Evolutionary conservation across 2,329 filamentous ascomycete genomes (phyloP), one percentile per base, ranked within the genome.

Genomic region (Lojkania enalia): DNA sequence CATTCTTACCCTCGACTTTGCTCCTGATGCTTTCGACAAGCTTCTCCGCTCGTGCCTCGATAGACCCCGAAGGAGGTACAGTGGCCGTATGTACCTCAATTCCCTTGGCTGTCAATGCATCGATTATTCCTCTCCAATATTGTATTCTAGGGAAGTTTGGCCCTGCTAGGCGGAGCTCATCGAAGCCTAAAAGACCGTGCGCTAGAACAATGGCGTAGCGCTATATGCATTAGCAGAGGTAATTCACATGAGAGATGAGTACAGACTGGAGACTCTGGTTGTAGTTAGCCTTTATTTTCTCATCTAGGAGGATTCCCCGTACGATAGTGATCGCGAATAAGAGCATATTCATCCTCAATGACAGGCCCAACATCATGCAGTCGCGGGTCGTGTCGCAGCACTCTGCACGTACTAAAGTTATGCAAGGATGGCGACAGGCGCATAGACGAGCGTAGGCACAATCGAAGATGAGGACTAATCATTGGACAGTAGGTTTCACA

Each of bases 121-220:
- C 79, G 20, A 73, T 78, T 25, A 85, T 84, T 1, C 82, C 82
- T 33, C 81, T 76, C 82, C 82, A 85, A 60, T 85, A 85, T 42
- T 82, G 77, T 16, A 85, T 72, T 0, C 80, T 79, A 0, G 82
- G 82, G 4, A 84, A 63, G 27, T 71, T 69, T 11, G 66, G 64
- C 1, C 81, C 81, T 2, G 74, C 79, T 4, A 82, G 69, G 13
- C 74, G 78, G 7, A 85, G 63, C 59, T 85, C 81, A 53, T 84
- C 80, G 61, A 85, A 85, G n/a, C 82, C 82, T 15, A 85, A 69
- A 9, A 85, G 72, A n/a, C 82, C 82, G 66, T 85, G 82, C 3
- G 82, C 82, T 7, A 85, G 77, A 37, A 85, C 76, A 40, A 85
- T 77, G 2, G 81, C 79, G 55, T 84, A 63, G 58, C 79, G 79